phyloP scores from a whole-genome alignment of 805 yeast genomes.

The Scheffersomyces amazonensis region DNA sequence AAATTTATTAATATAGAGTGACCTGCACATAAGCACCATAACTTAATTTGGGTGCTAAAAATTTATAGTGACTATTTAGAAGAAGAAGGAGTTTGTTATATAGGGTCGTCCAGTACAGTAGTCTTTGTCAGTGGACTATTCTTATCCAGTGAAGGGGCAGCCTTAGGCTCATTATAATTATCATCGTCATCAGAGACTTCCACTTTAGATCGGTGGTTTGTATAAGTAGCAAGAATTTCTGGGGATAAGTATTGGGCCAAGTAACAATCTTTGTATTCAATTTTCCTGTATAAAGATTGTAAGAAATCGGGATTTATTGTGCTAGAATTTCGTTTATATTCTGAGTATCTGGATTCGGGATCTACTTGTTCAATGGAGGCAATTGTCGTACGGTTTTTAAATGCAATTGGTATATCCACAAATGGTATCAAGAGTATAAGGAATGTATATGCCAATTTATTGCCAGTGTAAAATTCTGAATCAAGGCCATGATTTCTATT shows the following conservation, averaged over 20 bases:
- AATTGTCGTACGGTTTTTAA: neutral
- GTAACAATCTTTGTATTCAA: slow-evolving; percentile 11
- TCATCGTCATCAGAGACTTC: neutral
- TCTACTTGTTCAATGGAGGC: neutral
- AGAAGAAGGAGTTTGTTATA: neutral
- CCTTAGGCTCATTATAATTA: no score
- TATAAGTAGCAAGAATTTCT: neutral
- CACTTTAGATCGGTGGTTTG: no score
- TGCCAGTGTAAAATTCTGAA: slow-evolving; percentile 5
- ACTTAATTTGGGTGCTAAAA: neutral
- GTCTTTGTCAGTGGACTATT: no score
- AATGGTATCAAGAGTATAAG: slow-evolving; percentile 18
- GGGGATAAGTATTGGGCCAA: slow-evolving; percentile 12
- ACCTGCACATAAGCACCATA: no score
- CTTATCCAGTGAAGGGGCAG: no score
- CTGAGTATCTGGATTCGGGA: neutral
- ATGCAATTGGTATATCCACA: slow-evolving; percentile 13
- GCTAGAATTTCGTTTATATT: slow-evolving; percentile 7
- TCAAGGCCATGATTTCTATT: slow-evolving; percentile 16
- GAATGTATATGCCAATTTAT: slow-evolving; percentile 12
- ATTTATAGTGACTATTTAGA: neutral
- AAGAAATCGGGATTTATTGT: slow-evolving; percentile 9
- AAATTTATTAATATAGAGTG: no score
- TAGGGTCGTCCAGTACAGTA: no score
- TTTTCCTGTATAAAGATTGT: slow-evolving; percentile 10